Evolutionary conservation across 352 stramenopile species (phyloP), one percentile per base, ranked within the genome.

Genomic region (Phytophthora litchii): DNA sequence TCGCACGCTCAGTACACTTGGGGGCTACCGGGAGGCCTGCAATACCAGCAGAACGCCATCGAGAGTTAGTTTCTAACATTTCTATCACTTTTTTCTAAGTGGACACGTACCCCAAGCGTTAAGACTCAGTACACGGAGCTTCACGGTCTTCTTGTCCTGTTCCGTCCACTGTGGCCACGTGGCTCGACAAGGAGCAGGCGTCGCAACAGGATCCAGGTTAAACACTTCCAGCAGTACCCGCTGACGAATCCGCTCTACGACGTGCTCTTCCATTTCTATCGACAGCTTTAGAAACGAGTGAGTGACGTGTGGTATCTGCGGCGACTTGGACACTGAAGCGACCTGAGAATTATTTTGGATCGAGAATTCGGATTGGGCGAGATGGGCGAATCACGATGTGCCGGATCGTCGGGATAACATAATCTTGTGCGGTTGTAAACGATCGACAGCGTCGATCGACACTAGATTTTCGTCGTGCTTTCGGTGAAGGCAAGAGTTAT

Each of bases 41-140:
- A 38, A 1, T 20, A 27, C 9, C 23, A 27, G 23, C 3, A 27
- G 23, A 27, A 27, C 5, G 5, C 5, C 23, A 27, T 27, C 3
- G 5, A 32, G 35, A 4, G 40, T 37, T n/a, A 53, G 17, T 42
- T 34, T 25, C 19, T 44, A 45, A 27, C 21, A 20, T 52, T 64
- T 58, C 47, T 58, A 58, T 29, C 37, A 49, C 4, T 29, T 45
- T 41, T 47, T 41, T 35, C 29, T 32, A 38, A 27, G 41, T 41
- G 7, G 21, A 14, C 40, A 25, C 10, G 25, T 54, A 89, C 79
- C 83, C 83, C 83, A 92, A 4, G 80, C 80, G 38, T 90, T 92
- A 16, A 92, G 65, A 25, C 76, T 89, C 11, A 92, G 70, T 16
- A 92, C 65, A 29, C 83, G 80, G 23, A 92, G 74, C 5, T 44